Evolutionary conservation across 2,329 filamentous ascomycete genomes (phyloP), one percentile per base, ranked within the genome.

Genomic region (Colletotrichum costaricense): DNA sequence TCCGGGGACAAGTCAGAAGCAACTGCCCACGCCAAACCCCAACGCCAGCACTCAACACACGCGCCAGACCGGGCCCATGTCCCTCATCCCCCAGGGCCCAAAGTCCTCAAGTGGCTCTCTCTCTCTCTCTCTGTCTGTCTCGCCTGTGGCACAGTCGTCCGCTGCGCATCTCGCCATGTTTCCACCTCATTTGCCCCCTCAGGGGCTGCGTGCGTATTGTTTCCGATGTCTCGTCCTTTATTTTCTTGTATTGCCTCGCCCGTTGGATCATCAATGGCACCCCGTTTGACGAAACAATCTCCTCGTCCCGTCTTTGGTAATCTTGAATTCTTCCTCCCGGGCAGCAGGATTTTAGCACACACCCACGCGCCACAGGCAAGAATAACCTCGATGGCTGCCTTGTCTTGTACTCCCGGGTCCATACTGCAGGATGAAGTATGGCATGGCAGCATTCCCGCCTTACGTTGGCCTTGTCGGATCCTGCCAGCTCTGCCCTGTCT

Each of bases 171-270:
- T 54, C 52, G 7, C 54, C 54, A 58, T 42, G 22, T 66, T 33
- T 26, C 28, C 62, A 66, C 19, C 63, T 69, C 52, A 68, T 72
- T 63, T 69, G 69, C 69, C 69, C 68, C 16, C 46, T 59, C 38
- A 58, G 54, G 69, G 58, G 65, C 56, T 42, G 65, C 46, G 35
- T 49, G 42, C 22, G 19, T 22, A 52, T n/a, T 24, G 8, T 38
- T 22, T 35, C 33, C 33, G 33, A 35, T 26, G n/a, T 42, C 30
- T 38, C 16, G 26, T 30, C 26, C 5, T n/a, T 30, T 22, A 5
- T 49, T 19, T n/a, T 46, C 57, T 42, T 46, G 35, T 62, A 11
- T 28, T 26, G 38, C 38, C 38, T 28, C 19, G 19, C 42, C 42
- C 42, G 42, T 49, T 49, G 42, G 42, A 49, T 49, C 42, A n/a